These are phyloP conservation scores for Paecilomyces formosus DNA, from an alignment of 2,329 filamentous ascomycete genomes.

Conservation along the genomic window DNA sequence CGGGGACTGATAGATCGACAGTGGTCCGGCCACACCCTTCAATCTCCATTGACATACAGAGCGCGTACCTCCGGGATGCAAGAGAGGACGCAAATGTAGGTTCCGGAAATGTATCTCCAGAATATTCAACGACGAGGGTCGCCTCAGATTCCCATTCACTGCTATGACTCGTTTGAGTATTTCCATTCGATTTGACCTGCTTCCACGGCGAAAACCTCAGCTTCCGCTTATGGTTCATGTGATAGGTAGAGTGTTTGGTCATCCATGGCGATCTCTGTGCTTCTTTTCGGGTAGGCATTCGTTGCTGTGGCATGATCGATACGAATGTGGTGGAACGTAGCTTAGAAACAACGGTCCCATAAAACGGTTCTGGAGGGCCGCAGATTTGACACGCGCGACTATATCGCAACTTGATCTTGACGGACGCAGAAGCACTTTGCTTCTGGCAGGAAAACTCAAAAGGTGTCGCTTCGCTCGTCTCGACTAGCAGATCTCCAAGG, in stretches of 20 bases:
- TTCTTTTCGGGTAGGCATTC: slow-evolving; percentile 1
- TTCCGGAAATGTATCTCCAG: neutral
- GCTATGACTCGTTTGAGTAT: neutral
- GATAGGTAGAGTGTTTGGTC: neutral
- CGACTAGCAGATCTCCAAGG: neutral
- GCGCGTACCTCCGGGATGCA: slow-evolving; percentile 4
- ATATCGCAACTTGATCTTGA: slow-evolving; percentile 1
- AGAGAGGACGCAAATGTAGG: slow-evolving; percentile 4
- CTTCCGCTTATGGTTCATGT: slow-evolving; percentile 1
- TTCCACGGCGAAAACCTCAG: slow-evolving; percentile 4
- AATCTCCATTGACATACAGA: slow-evolving; percentile 2
- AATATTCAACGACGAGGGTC: slow-evolving; percentile 1
- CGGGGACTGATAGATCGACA: slow-evolving; percentile 3
- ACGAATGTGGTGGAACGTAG: slow-evolving; percentile 3
- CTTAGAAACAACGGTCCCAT: neutral
- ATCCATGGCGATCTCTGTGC: slow-evolving; percentile 1
- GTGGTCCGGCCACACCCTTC: neutral
- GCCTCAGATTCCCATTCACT: slow-evolving; percentile 1
- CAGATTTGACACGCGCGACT: neutral
- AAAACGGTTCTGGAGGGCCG: neutral
- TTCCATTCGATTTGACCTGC: neutral
- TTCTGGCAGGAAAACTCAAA: slow-evolving; percentile 2
- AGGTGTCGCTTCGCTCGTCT: slow-evolving; percentile 2
- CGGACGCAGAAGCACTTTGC: neutral
- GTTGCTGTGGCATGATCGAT: slow-evolving; percentile 3